Conservation (phyloP, 1,284 basidiomycete species). For the Sanguinoderma infundibulare region DNA sequence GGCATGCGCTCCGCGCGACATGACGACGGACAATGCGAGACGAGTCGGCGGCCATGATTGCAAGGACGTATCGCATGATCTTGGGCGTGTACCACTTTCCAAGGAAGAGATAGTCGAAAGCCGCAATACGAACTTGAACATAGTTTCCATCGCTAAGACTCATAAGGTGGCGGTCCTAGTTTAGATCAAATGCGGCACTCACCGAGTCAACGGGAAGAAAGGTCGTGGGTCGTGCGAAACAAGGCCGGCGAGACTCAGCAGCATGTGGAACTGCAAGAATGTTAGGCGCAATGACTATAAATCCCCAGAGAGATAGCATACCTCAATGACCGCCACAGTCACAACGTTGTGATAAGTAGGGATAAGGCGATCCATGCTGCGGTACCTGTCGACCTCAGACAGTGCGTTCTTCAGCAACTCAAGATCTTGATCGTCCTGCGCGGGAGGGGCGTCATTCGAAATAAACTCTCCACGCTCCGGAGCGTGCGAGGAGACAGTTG, state of each 20-base stretch:
- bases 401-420: constrained; percentile 74
- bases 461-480: constrained; percentile 81
- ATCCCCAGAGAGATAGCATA: constrained; percentile 39
- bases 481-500: constrained; percentile 72
- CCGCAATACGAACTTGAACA: constrained; percentile 87
- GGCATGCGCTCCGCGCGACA: constrained; percentile 85
- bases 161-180: constrained; percentile 9
- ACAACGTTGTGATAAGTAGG: constrained; percentile 95
- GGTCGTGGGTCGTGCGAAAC: constrained; percentile 81
- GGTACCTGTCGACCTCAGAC: constrained; percentile 87
- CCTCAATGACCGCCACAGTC: constrained; percentile 89
- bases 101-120: constrained; percentile 93
- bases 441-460: constrained; percentile 64
- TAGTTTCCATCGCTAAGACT: constrained; percentile 86
- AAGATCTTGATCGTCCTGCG: constrained; percentile 68
- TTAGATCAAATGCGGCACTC: constrained; percentile 30
- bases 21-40: constrained; percentile 85
- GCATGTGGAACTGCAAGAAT: constrained; percentile 72
- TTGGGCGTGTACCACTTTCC: constrained; percentile 86
- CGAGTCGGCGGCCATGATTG: constrained; percentile 88
- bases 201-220: constrained; percentile 92
- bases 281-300: constrained; percentile 9
- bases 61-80: constrained; percentile 88
- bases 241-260: constrained; percentile 80
- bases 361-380: constrained; percentile 94